Percentiles rank a stretch among this genome's conserved stretches.
Conservation (phyloP, 1,139 yeast species). For the Kodamaea derodonti region DNA sequence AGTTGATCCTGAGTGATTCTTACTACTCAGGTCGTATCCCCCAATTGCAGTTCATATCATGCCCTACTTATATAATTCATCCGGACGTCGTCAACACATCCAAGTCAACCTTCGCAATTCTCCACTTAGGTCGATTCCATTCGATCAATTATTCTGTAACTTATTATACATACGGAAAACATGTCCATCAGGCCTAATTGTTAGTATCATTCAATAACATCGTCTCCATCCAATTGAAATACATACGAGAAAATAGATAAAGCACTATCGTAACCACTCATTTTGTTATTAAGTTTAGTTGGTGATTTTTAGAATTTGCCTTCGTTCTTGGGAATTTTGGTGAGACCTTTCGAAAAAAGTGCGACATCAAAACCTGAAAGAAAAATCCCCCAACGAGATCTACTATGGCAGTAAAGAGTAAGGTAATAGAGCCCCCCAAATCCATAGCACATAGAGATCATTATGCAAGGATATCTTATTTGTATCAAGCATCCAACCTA, state of each 20-base stretch:
- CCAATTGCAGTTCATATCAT: too few relatives aligned
- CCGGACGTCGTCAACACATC: too few relatives aligned
- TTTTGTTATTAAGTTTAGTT: constrained; percentile 16
- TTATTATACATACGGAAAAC: constrained; percentile 81
- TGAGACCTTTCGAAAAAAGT: constrained; percentile 2
- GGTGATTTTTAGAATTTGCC: constrained; percentile 2
- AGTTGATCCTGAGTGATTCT: too few relatives aligned
- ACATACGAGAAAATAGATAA: constrained; percentile 93
- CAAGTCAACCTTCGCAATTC: too few relatives aligned
- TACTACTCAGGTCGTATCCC: too few relatives aligned
- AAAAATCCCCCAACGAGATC: too few relatives aligned
- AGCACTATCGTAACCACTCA: constrained; percentile 99
- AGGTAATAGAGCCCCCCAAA: constrained; percentile 17
- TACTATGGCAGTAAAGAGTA: background rate
- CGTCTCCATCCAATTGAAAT: background rate
- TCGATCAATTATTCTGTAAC: too few relatives aligned
- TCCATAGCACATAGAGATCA: constrained; percentile 54
- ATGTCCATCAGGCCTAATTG: constrained; percentile 89
- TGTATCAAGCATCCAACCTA: constrained; percentile 48
- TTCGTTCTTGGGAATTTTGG: constrained; percentile 5
- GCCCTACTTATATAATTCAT: too few relatives aligned
- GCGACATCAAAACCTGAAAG: too few relatives aligned
- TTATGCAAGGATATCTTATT: constrained; percentile 52
- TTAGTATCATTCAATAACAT: constrained; percentile 12
- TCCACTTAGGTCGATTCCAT: too few relatives aligned